phyloP scores from a whole-genome alignment of 78 protist genomes.

The Pigoraptor vietnamica region DNA sequence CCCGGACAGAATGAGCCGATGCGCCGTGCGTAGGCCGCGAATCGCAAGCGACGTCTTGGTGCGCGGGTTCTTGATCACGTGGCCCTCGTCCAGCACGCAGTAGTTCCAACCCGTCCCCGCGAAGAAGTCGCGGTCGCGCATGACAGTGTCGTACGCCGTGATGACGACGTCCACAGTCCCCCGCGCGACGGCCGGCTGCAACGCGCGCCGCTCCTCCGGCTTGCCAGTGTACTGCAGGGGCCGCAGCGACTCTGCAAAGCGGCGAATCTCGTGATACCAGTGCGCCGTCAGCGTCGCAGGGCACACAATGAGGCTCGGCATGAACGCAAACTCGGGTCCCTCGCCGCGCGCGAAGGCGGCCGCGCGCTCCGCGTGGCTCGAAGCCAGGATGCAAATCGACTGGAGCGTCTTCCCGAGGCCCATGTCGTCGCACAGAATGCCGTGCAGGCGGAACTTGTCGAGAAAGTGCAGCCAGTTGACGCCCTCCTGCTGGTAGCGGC shows the following conservation, averaged over 20 bases:
- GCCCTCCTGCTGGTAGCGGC: constrained; percentile 91
- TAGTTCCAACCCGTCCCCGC: constrained; percentile 54
- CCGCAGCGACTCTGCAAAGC: constrained; percentile 34
- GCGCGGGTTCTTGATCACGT: constrained; percentile 76
- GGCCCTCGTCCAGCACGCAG: constrained; percentile 95
- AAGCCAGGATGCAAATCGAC: constrained; percentile 74
- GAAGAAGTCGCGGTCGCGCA: constrained; percentile 54
- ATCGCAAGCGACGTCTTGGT: constrained; percentile 68
- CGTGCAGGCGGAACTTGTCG: constrained; percentile 51
- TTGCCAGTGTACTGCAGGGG: constrained; percentile 60
- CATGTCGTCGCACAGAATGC: constrained; percentile 93
- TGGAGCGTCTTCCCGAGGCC: constrained; percentile 97
- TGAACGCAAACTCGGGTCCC: not conserved
- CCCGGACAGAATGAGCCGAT: constrained; percentile 94
- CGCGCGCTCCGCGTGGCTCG: constrained; percentile 32
- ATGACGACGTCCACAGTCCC: constrained; percentile 40
- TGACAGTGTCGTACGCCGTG: constrained; percentile 73
- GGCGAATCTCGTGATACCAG: constrained; percentile 83
- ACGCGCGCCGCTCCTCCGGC: constrained; percentile 30
- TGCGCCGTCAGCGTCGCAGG: constrained; percentile 89
- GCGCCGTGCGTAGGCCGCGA: constrained; percentile 51
- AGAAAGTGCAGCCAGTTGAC: constrained; percentile 86
- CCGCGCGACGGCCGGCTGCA: not conserved
- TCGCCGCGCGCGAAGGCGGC: not conserved
- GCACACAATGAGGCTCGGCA: constrained; percentile 54